Conservation (phyloP, 1,284 basidiomycete species). For the Pseudozyma hubeiensis region DNA sequence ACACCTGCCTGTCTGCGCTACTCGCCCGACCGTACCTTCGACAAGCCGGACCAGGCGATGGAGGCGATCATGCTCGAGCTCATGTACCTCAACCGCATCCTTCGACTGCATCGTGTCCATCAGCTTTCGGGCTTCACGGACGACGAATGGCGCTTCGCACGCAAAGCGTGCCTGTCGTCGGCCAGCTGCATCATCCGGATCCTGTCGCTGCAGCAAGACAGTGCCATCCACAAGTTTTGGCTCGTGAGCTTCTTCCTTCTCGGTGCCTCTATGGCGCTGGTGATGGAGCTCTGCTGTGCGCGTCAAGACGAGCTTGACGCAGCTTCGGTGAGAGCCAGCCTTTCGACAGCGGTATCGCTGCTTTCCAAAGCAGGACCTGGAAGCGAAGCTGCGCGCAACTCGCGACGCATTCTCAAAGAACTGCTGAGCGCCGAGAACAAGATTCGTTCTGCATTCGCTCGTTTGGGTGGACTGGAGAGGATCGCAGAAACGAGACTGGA, state of each 20-base stretch:
- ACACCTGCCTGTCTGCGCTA: constrained; percentile 53
- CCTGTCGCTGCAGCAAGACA: constrained; percentile 39
- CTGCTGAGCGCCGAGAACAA: constrained; percentile 39
- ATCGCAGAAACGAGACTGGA: constrained; percentile 35
- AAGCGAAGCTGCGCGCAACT: constrained; percentile 48
- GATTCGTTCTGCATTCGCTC: constrained; percentile 35
- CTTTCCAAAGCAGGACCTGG: constrained; percentile 40
- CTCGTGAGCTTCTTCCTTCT: constrained; percentile 61
- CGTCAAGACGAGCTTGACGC: constrained; percentile 36
- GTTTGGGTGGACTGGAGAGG: constrained; percentile 32
- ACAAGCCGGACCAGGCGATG: constrained; percentile 50
- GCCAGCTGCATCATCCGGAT: constrained; percentile 49
- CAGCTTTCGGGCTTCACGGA: constrained; percentile 57
- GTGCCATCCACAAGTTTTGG: constrained; percentile 62
- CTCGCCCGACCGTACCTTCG: constrained; percentile 55
- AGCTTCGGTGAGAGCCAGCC: constrained; percentile 18
- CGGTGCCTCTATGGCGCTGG: constrained; percentile 52
- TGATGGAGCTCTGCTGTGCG: constrained; percentile 51
- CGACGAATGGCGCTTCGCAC: constrained; percentile 47
- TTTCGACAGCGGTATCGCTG: constrained; percentile 33
- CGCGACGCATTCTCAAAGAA: constrained; percentile 42
- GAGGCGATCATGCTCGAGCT: constrained; percentile 62
- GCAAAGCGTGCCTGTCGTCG: constrained; percentile 46
- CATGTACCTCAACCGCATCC: constrained; percentile 63
- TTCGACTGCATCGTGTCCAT: constrained; percentile 63